Base-by-base conservation (phyloP, 116 monocot genomes). In the Papilionanthe hybrid region DNA sequence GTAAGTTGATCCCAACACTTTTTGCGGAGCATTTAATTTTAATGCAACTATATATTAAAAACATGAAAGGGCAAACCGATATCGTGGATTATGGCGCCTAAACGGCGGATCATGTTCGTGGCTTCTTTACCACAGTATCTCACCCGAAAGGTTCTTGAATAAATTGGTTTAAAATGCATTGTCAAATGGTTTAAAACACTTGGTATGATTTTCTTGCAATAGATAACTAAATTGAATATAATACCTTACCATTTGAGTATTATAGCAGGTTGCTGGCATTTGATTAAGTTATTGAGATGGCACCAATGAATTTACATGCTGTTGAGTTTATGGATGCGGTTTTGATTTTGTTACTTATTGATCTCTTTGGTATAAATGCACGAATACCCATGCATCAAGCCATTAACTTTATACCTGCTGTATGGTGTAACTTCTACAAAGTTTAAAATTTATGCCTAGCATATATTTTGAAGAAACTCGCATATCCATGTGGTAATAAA, bases 1-100 rank as follows among this genome's bases (percentile, higher is more conserved):
- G 97, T 96, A 75, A 27, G 74, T 47, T 23, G 29, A 18, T 65
- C 50, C 73, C 8, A 3, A 42, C 20, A 7, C 44, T 17, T 29
- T 73, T 73, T 73, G 44, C 20, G 42, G 44, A 37, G 5, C 19
- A 20, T 73, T 44, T 42, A 20, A 73, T 15, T 69, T 25, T 30
- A 69, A 32, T 15, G 29, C 32, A 69, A 69, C 22, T 37, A 37
- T 69, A 69, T 69, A 15, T 69, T 15, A 13, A 69, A 69, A 69
- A 7, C 18, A 32, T 32, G 27, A 32, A 11, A 23, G 65, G 10
- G 37, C 23, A 9, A 63, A 63, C 7, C 23, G 63, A 63, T 69
- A 69, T 65, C 65, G 11, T 12, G 37, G 69, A 30, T 69, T 69
- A 30, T 41, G 29, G 13, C 15, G 5, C 30, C 29, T 10, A 20